Evolutionary conservation across 1,139 yeast species (phyloP), one percentile per base, ranked within the genome.

Genomic region (Blastobotrys persicus): DNA sequence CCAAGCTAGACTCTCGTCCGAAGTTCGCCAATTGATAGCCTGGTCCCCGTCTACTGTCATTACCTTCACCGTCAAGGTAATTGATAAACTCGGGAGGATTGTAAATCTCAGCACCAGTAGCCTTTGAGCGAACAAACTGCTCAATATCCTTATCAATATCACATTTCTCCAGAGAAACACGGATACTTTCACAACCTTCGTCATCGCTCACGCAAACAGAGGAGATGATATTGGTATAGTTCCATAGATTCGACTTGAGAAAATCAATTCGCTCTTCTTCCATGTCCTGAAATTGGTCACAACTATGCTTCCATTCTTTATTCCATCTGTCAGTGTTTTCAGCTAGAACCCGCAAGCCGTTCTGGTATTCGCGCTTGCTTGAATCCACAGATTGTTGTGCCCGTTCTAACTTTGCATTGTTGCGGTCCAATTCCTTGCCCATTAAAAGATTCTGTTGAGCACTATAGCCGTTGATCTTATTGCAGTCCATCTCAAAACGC

Each of bases 181-280:
- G 76, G 14, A 89, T 78, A 51, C 74, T 73, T 62, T 88, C 96
- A 48, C 86, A 86, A n/a, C 68, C 69, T 47, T 81, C 86, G 61
- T 88, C 96, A 58, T 84, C 85, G 45, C 81, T 81, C 23, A 88
- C 92, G 63, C 95, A 88, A 4, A 83, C 76, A 0, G 88, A 77
- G 3, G 95, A 87, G 11, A 85, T 74, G 47, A 83, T 76, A 65
- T 88, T 88, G 48, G 95, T 83, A 65, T 77, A 91, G 41, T 83
- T 85, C 84, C 96, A 94, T 55, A 94, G 68, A 60, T 85, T 87
- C 14, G 85, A 74, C 60, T 89, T 88, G 50, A 88, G 64, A 52
- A 83, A 78, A 59, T 85, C 85, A 48, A 89, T 80, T 55, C 96
- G 77, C 60, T 87, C 89, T 46, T 80, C 79, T 63, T 92, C 98